A percentile compares a stretch with the other conserved stretches of the same genome.
Evolutionary conservation across 1,284 basidiomycete genomes (phyloP).

Genomic region (Farysia itapuensis): DNA sequence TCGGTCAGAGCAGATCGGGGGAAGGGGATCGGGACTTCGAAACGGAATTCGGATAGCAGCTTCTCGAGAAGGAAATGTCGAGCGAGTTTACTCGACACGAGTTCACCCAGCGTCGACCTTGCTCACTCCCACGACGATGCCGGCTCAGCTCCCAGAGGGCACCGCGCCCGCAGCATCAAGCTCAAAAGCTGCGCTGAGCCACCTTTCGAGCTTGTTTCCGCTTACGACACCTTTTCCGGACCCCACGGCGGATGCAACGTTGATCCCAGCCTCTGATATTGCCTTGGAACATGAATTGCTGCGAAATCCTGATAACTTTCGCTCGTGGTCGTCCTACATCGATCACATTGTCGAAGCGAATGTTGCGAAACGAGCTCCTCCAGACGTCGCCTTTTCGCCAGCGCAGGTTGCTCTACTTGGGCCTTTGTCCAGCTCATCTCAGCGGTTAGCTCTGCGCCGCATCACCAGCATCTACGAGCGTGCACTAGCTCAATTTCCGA

Average conservation of each 20-base stretch:
- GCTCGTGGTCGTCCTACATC: conserved; percentile 88
- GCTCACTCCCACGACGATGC: too few species aligned
- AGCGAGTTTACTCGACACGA: too few species aligned
- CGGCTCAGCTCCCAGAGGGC: too few species aligned
- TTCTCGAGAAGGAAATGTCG: too few species aligned
- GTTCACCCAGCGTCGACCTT: too few species aligned
- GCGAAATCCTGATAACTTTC: conserved; percentile 84
- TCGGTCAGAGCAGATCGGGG: too few species aligned
- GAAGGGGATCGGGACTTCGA: too few species aligned
- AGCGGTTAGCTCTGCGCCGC: conserved; percentile 76
- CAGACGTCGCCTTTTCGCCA: conserved; percentile 54
- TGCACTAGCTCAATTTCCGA: conserved; percentile 82
- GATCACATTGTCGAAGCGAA: conserved; percentile 73
- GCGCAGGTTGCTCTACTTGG: conserved; percentile 63
- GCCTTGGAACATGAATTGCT: conserved; percentile 93
- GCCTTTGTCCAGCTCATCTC: conserved; percentile 70
- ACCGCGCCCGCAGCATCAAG: too few species aligned
- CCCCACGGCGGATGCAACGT: conserved; percentile 73
- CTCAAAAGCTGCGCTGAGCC: too few species aligned
- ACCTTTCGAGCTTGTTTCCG: conserved; percentile 70
- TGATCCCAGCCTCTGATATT: conserved; percentile 77
- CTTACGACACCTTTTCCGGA: conserved; percentile 81
- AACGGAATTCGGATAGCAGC: too few species aligned
- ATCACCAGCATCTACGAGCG: conserved; percentile 90
- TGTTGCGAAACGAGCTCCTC: conserved; percentile 60